A percentile compares a stretch with the other conserved stretches of the same genome.
Conservation (phyloP, 2,329 filamentous ascomycete genomes). For the Fusarium concolor region DNA sequence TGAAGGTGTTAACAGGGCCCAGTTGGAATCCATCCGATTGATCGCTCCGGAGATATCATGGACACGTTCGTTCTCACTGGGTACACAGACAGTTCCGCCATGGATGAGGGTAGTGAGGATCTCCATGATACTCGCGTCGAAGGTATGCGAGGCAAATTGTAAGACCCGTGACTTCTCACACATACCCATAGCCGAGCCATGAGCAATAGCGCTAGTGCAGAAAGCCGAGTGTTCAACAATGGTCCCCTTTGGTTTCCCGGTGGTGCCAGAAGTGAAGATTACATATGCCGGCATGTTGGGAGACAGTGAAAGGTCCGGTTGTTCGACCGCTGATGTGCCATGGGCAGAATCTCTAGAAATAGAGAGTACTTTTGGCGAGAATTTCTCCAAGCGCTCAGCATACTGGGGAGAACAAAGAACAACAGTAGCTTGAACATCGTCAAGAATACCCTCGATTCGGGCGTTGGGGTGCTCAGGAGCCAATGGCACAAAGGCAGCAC, state of each 20-base stretch:
- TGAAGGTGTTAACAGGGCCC: slow-evolving; percentile 39
- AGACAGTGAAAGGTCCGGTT: not conserved
- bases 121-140: slow-evolving; percentile 48
- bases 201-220: slow-evolving; percentile 11
- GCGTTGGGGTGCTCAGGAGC: slow-evolving; percentile 15
- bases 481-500: slow-evolving; percentile 21
- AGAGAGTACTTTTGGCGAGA: not conserved
- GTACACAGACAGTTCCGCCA: slow-evolving; percentile 50
- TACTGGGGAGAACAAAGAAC: not conserved
- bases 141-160: slow-evolving; percentile 37
- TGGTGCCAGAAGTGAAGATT: slow-evolving; percentile 30
- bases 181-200: slow-evolving; percentile 24
- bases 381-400: slow-evolving; percentile 16
- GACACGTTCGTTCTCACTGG: slow-evolving; percentile 53
- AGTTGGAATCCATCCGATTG: slow-evolving; percentile 28
- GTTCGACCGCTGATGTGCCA: not conserved
- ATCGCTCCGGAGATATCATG: slow-evolving; percentile 47
- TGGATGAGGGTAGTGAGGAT: slow-evolving; percentile 30
- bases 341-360: not conserved
- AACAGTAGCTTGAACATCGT: not conserved
- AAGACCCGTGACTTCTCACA: slow-evolving; percentile 12
- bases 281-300: slow-evolving; percentile 2
- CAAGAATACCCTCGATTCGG: slow-evolving; percentile 6
- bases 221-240: slow-evolving; percentile 25
- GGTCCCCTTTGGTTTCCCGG: slow-evolving; percentile 28